Evolutionary conservation across 1,284 basidiomycete genomes (phyloP), one percentile per base, ranked within the genome.

Genomic region (Cryptococcus maquisensis): DNA sequence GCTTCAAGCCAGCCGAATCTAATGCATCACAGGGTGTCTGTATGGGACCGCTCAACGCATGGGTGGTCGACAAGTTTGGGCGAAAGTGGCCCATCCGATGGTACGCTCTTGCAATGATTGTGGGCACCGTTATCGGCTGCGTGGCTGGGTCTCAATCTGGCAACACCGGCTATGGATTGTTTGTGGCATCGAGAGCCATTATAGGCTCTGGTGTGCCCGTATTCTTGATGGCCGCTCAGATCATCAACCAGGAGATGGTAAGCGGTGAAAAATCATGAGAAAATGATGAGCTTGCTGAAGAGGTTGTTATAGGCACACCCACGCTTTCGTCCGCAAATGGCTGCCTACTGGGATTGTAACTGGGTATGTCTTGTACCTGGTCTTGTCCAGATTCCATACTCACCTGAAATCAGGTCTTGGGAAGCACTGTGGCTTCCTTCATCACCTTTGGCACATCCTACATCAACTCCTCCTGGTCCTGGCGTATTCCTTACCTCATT

Each of bases 401-500:
- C 6, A 32, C 6, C 7, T 6, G 3, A 4, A 10, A 32, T 2
- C 28, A 49, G 54, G 38, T 51, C 7, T 23, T 55, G 36, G 60
- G 60, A 12, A 47, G 26, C 36, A 52, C 52, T 18, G 35, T 62
- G 37, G 59, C 58, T 5, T 49, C 59, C 2, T 67, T 59, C 61
- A 52, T 62, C 49, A 58, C 55, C 46, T 69, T 69, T 42, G 67
- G 67, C 18, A 55, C 52, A 26, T 56, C 53, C n/a, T 62, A 55
- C 54, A 52, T 69, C 38, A 44, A 50, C 16, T 52, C 41, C 10
- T 63, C 61, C 26, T 62, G 60, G 60, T 56, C 54, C 18, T 56
- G 54, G 52, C 49, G 60, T 15, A 56, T 60, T 18, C 58, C 57
- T 15, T 59, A 56, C 40, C 43, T 60, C 12, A 36, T 60, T 35